A percentile compares a stretch with the other conserved stretches of the same genome.
These are phyloP conservation scores for Alternaria sp. DNA, from an alignment of 2,329 filamentous ascomycete genomes.

Conservation along the genomic window DNA sequence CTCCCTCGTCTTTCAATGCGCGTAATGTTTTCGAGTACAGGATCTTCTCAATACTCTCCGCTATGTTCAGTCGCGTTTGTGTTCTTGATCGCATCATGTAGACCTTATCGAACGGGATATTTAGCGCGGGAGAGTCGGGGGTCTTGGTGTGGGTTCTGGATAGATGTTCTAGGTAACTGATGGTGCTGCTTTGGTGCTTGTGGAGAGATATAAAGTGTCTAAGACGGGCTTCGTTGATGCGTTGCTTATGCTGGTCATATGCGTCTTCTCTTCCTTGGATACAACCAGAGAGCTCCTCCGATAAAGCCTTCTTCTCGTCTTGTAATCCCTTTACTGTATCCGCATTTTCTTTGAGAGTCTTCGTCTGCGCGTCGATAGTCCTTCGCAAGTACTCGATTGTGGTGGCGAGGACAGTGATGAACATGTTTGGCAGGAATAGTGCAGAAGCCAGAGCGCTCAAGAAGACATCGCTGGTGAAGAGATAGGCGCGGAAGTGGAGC, in stretches of 20 bases:
- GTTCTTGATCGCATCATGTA: neutral
- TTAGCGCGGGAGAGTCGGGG: neutral
- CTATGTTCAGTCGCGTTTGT: neutral
- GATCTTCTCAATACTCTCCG: neutral
- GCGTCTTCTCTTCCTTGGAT: neutral
- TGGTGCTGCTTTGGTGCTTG: neutral
- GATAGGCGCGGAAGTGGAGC: neutral
- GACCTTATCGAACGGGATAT: neutral
- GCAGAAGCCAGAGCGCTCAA: no score
- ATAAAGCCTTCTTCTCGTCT: neutral
- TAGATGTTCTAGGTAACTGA: neutral
- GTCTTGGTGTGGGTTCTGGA: neutral
- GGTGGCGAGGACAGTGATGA: neutral
- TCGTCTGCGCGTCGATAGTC: neutral
- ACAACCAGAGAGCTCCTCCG: neutral
- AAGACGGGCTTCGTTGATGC: neutral
- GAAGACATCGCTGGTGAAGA: neutral
- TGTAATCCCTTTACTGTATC: neutral
- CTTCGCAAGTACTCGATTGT: neutral
- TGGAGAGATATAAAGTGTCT: neutral
- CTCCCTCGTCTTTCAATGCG: neutral
- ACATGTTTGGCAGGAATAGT: no score
- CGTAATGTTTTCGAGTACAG: neutral
- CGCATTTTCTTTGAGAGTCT: neutral
- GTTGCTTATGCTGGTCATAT: neutral